phyloP scores from a whole-genome alignment of 257 asterid genomes.

The Forsythia viridissima region DNA sequence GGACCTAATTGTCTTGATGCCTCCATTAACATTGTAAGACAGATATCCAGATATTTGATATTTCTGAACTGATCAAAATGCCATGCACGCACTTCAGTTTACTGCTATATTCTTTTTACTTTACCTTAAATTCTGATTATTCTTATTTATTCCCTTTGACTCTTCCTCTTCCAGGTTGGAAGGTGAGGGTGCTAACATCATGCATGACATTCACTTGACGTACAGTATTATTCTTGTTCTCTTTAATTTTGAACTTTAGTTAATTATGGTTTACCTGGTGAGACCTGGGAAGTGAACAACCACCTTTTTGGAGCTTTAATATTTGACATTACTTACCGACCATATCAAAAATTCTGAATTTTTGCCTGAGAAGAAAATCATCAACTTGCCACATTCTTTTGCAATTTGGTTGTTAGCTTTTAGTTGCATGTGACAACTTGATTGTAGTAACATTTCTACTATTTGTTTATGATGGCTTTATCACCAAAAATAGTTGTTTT shows the following conservation, averaged over 20 bases:
- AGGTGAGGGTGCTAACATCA: constrained; percentile 27
- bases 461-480: background rate
- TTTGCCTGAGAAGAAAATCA: background rate
- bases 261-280: constrained; percentile 36
- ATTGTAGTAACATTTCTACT: constrained; percentile 1
- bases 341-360: constrained; percentile 20
- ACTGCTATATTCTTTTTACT: background rate
- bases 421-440: constrained; percentile 25
- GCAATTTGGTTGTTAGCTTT: constrained; percentile 7
- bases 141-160: background rate
- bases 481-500: background rate
- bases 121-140: background rate
- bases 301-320: constrained; percentile 29
- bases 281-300: constrained; percentile 30
- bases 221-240: constrained; percentile 19
- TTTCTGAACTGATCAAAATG: background rate
- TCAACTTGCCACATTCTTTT: background rate
- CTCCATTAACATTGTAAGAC: constrained; percentile 33
- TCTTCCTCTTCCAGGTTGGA: constrained; percentile 34
- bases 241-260: constrained; percentile 25
- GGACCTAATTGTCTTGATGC: constrained; percentile 31
- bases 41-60: constrained; percentile 11
- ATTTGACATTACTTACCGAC: constrained; percentile 29
- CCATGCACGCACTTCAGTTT: background rate
- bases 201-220: constrained; percentile 5